Evolutionary conservation across 2,329 filamentous ascomycete species (phyloP), one percentile per base, ranked within the genome.

Genomic region (Sporothrix pseudoabietina): DNA sequence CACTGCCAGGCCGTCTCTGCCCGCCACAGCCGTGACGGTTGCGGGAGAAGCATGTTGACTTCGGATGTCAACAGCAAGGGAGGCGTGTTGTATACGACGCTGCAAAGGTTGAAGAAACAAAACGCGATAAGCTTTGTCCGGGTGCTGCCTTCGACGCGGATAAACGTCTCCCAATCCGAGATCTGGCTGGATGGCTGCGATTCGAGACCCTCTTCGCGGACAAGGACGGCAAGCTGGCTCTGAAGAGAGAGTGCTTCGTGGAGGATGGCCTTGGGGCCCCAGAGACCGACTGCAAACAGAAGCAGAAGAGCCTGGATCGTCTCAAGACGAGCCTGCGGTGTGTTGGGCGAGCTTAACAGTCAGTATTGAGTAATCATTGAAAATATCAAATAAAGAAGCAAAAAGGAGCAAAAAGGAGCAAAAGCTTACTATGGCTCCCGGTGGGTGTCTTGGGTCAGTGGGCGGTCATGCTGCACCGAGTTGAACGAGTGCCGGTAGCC

Each of bases 231-330:
- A 9, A 90, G 81, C 41, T 85, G 83, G 76, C 88, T 89, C 77
- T 89, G 88, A 32, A 90, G 78, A 0, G 86, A 85, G n/a, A 90
- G 78, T 0, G 88, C 86, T 74, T 90, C 88, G 71, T 88, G 85
- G 7, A 90, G 80, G 49, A 90, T 88, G 0, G 86, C 86, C 74
- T 88, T 89, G 41, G 87, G 86, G 1, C 87, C 87, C 88, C 88
- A 90, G 6, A 89, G 83, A 0, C 88, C 88, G 9, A 89, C 84
- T 0, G 87, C 86, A 75, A 89, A 89, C 4, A 90, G 83, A 0
- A 91, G 79, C 0, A 91, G 80, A 1, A 91, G 83, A 3, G 89
- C 87, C 77, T 91, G 89, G 2, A 90, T 90, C 0, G 89, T 91
- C 78, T 91, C 89, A 61, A 91, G 83, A 0, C 87, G 83, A 2